Percentiles rank a stretch among this genome's conserved stretches.
phyloP scores from a whole-genome alignment of 176 grass and related monocot genomes.

The Echinochloa phyllopogon region DNA sequence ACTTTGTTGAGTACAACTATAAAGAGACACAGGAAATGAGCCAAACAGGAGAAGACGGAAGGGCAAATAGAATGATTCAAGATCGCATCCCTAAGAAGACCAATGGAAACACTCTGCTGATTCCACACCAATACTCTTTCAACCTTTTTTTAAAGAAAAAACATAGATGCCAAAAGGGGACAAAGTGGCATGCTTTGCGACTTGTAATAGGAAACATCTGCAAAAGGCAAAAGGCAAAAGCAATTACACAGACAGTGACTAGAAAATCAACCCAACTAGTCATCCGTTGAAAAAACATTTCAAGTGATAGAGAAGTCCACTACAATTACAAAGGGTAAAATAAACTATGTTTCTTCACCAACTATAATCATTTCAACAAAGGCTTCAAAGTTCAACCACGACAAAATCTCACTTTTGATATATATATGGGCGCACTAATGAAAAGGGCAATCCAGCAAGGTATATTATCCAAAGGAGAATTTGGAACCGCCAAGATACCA shows the following conservation, averaged over 20 bases:
- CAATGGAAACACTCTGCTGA: conserved; percentile 35
- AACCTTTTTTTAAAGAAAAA: background rate
- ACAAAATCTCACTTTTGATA: conserved; percentile 29
- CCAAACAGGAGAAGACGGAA: conserved; percentile 27
- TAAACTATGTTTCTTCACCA: conserved; percentile 17
- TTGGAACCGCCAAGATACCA: background rate
- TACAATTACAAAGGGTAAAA: conserved; percentile 17
- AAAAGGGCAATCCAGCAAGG: background rate
- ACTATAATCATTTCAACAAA: conserved; percentile 33
- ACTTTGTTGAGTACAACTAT: conserved; percentile 19
- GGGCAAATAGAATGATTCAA: conserved; percentile 16
- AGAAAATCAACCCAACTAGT: conserved; percentile 1
- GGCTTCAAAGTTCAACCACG: conserved; percentile 13
- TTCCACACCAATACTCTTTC: conserved; percentile 9
- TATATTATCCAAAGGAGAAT: background rate
- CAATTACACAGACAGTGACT: conserved; percentile 34
- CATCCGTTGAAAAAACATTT: background rate
- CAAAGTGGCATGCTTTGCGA: background rate
- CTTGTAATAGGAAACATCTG: background rate
- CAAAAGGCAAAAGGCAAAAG: conserved; percentile 41
- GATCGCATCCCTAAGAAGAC: conserved; percentile 15
- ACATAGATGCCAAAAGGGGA: background rate
- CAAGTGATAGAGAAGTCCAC: background rate
- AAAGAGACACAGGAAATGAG: conserved; percentile 23
- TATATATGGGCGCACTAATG: background rate